Evolutionary conservation across 2,329 filamentous ascomycete species (phyloP), one percentile per base, ranked within the genome.

Genomic region (Trichoderma harzianum): DNA sequence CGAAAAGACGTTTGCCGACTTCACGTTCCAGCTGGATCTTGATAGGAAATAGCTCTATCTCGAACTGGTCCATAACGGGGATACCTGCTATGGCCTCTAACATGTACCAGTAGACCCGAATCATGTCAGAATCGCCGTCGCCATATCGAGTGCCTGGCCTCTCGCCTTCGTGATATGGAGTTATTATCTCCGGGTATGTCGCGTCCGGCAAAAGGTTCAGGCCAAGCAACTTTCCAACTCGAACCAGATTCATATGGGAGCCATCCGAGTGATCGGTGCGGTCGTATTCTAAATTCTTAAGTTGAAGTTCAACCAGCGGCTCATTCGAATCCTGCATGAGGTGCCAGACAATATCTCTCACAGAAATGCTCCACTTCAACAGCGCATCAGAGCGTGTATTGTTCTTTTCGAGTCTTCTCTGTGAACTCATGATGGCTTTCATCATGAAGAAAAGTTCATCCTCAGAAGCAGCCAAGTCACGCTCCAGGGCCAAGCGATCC

Each of bases 391-490:
- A 92, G 74, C 94, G 89, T 7, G 90, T 89, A 64, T 89, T 86
- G 64, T 89, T 86, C 61, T 77, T 76, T 88, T 97, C 94, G 74
- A 90, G 91, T 79, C 95, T 96, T 72, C 94, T 88, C 81, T 99
- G 96, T 6, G 95, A 97, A 3, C 94, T 97, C 1, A 96, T 99
- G 79, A 99, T 99, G 51, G 96, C 97, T 78, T 99, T 98, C 96
- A 99, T 98, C 85, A 99, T 93, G 83, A 99, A 99, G 86, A 99
- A 99, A 10, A 99, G 83, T 81, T 99, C 97, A 77, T 99, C 96
- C 80, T 98, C 96, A 78, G 94, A 98, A 24, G 90, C 90, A 11
- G 93, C 89, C 65, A 99, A 85, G 79, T 99, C 96, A 66, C 93
- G 91, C 79, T 99, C 96, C 57, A 99, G 87, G n/a, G 91, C 84